Evolutionary conservation across 352 stramenopile genomes (phyloP).

Genomic region (Globisporangium parvum): DNA sequence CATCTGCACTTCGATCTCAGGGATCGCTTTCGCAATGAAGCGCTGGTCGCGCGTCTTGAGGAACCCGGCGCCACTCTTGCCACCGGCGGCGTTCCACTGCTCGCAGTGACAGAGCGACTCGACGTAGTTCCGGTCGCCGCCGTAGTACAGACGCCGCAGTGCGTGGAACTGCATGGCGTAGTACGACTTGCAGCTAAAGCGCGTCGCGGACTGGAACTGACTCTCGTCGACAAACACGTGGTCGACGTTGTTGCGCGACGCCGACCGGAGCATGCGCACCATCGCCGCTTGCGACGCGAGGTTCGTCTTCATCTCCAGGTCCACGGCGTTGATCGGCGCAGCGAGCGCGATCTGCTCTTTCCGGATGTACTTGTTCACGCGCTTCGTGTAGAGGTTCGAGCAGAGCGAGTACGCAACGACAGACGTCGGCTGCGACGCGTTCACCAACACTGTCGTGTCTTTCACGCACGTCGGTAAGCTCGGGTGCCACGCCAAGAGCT

Average conservation of each 20-base stretch:
- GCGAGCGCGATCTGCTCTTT: constrained; percentile 37
- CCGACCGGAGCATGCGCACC: constrained; percentile 60
- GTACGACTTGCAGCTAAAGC: constrained; percentile 86
- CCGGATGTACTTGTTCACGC: constrained; percentile 67
- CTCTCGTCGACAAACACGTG: constrained; percentile 84
- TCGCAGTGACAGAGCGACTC: constrained; percentile 85
- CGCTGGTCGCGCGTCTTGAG: constrained; percentile 83
- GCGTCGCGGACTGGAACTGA: constrained; percentile 72
- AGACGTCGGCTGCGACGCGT: constrained; percentile 74
- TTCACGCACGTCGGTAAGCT: constrained; percentile 65
- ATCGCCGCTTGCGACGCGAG: constrained; percentile 23
- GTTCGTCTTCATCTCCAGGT: constrained; percentile 17
- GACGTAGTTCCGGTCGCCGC: constrained; percentile 80
- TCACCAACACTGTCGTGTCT: constrained; percentile 73
- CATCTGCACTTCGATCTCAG: constrained; percentile 84
- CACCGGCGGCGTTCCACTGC: constrained; percentile 77
- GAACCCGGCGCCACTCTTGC: constrained; percentile 84
- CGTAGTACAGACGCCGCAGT: constrained; percentile 76
- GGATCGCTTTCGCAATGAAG: constrained; percentile 86
- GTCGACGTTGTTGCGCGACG: constrained; percentile 75
- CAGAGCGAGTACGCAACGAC: constrained; percentile 83
- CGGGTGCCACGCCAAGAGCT: constrained; percentile 76
- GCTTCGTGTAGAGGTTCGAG: constrained; percentile 75
- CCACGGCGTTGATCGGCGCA: constrained; percentile 26
- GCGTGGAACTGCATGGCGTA: constrained; percentile 88